Conservation (phyloP, 169 alveolate genomes). For the Plasmodium reichenowi region DNA sequence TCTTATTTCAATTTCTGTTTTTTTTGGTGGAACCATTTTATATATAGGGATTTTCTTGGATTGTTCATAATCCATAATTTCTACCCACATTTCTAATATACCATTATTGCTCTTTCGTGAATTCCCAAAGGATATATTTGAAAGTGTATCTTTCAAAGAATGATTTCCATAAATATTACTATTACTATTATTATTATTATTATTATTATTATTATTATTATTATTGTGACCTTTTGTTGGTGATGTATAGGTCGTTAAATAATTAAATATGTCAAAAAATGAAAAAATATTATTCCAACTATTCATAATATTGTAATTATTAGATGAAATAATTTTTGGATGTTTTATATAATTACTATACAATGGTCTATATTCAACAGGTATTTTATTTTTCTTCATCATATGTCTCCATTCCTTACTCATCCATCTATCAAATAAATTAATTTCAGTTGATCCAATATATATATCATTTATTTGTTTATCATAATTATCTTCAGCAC, state of each 20-base stretch:
- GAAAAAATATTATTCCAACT: slow-evolving; percentile 69
- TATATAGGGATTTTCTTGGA: slow-evolving; percentile 85
- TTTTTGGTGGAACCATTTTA: slow-evolving; percentile 85
- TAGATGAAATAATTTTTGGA: slow-evolving; percentile 29
- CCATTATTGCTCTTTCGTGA: slow-evolving; percentile 77
- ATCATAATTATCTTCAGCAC: slow-evolving; percentile 78
- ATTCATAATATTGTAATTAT: slow-evolving; percentile 56
- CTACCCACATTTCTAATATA: slow-evolving; percentile 88
- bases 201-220: background rate
- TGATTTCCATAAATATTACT: background rate
- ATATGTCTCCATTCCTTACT: slow-evolving; percentile 91
- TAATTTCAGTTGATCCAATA: slow-evolving; percentile 91
- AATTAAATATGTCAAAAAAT: slow-evolving; percentile 53
- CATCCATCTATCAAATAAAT: slow-evolving; percentile 93
- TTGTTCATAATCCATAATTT: slow-evolving; percentile 84
- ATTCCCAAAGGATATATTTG: slow-evolving; percentile 5
- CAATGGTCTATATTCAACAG: slow-evolving; percentile 90
- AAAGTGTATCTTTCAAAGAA: background rate
- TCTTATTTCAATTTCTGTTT: slow-evolving; percentile 88
- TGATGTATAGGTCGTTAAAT: slow-evolving; percentile 9
- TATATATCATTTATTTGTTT: slow-evolving; percentile 84
- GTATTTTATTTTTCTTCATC: slow-evolving; percentile 88
- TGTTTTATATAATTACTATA: slow-evolving; percentile 64
- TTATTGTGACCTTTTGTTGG: background rate
- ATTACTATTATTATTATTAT: background rate